Base-by-base conservation (phyloP, 805 yeast genomes). In the Ogataea naganishii region DNA sequence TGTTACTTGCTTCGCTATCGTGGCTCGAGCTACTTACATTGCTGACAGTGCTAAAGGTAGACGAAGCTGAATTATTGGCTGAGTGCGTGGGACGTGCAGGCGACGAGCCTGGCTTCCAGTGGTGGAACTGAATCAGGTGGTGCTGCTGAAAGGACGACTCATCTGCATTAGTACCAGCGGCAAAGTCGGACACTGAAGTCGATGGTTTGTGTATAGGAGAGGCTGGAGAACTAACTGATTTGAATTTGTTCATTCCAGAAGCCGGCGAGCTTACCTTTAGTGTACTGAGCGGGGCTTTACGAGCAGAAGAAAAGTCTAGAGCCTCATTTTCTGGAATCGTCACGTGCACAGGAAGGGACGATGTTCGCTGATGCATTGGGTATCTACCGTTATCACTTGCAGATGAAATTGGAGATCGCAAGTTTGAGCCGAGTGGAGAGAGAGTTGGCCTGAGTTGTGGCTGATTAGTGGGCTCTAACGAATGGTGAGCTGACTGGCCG, bases 41-140 rank as follows among this genome's bases (percentile, higher is more conserved):
- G n/a, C 24, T 34, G 7, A 38, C 35, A 6, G 32, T 12, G 7
- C 28, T 25, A 7, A 23, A 11, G 5, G 26, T 9, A 20, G 22
- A 20, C 22, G n/a, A 20, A 20, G 18, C 20, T 17, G 31, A 9
- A 14, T 17, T 10, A 7, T 6, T 4, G 6, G 15, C 13, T 11
- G 25, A 9, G 9, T 20, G 11, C 6, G 26, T 8, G 6, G 17
- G 26, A 5, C 8, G 9, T 7, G 26, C 5, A 14, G 26, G 16
- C 12, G 17, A 13, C 7, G 26, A 24, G 14, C 26, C 12, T 8
- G 70, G 71, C 32, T 58, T 60, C 72, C 72, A 66, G 37, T 66
- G 72, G 31, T 66, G 72, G 39, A 66, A 66, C 37, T 66, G 72
- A 11, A 66, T 65, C 9, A 66, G 51, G 34, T 66, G 71, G 40